Conservation (phyloP, 2,329 filamentous ascomycete species). For the Calonectria pseudoreteaudii region DNA sequence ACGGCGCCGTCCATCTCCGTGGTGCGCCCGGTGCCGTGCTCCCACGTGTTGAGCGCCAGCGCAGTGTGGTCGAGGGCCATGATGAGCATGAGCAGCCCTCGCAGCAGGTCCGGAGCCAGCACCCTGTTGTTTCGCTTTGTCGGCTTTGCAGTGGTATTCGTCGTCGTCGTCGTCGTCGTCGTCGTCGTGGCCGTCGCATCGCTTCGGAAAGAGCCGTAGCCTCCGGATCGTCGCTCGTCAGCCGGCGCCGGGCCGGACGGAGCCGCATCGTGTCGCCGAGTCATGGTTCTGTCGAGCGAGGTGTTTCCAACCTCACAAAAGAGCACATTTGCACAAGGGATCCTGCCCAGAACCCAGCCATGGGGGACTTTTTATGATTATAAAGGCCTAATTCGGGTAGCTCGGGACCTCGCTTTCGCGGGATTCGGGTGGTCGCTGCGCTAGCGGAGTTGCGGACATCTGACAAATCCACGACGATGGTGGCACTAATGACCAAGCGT, state of each 20-base stretch:
- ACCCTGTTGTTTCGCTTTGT: slow-evolving; percentile 45
- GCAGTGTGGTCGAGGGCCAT: slow-evolving; percentile 59
- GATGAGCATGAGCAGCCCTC: slow-evolving; percentile 57
- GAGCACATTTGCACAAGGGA: neutral
- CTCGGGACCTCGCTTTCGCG: neutral
- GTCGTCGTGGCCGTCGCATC: slow-evolving; percentile 21
- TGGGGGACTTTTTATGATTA: neutral
- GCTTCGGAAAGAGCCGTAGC: neutral
- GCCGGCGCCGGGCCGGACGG: neutral
- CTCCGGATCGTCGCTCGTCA: neutral
- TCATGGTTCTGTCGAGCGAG: neutral
- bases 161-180: slow-evolving; percentile 11
- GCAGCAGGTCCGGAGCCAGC: slow-evolving; percentile 57
- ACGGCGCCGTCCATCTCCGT: slow-evolving; percentile 51
- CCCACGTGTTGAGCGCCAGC: slow-evolving; percentile 54
- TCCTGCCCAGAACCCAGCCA: neutral
- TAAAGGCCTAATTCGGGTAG: neutral
- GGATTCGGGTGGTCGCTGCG: neutral
- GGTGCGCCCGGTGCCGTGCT: slow-evolving; percentile 52
- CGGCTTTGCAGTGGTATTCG: slow-evolving; percentile 9
- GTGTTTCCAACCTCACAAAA: neutral
- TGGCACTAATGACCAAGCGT: neutral
- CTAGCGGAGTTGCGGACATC: slow-evolving; percentile 6
- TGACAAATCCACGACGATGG: neutral
- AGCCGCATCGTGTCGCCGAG: neutral